A percentile compares a stretch with the other conserved stretches of the same genome.
These are phyloP conservation scores for Rhodosporidiobolus odoratus DNA, from an alignment of 768 basidiomycete genomes.

Conservation along the genomic window DNA sequence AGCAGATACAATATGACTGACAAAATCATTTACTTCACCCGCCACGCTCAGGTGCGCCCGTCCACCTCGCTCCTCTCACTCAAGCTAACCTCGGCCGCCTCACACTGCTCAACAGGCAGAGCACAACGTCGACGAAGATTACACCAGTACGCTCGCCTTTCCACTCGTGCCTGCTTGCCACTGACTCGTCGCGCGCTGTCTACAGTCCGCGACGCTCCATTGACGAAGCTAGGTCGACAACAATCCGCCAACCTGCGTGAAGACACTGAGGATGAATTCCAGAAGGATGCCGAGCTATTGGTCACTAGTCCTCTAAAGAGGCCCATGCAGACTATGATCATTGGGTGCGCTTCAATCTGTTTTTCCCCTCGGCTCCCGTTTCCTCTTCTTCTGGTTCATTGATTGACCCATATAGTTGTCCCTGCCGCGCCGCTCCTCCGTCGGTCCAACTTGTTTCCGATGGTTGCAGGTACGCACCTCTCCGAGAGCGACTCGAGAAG, in stretches of 20 bases:
- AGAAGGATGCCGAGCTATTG: constrained; percentile 43
- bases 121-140: constrained; percentile 44
- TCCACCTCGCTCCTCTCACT: background rate
- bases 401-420: too few species aligned
- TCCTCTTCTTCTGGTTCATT: background rate
- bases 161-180: background rate
- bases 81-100: background rate
- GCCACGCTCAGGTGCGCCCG: constrained; percentile 41
- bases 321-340: constrained; percentile 43
- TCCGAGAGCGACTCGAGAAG: constrained; percentile 38
- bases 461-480: constrained; percentile 38
- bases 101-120: background rate
- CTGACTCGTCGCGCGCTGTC: background rate
- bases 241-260: constrained; percentile 42
- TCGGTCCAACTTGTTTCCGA: background rate
- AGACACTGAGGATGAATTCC: constrained; percentile 41
- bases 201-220: constrained; percentile 43
- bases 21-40: constrained; percentile 35
- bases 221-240: constrained; percentile 44
- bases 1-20: too few species aligned
- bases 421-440: background rate
- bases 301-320: constrained; percentile 42
- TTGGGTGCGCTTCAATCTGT: background rate
- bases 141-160: constrained; percentile 38
- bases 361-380: background rate